Evolutionary conservation across 2,329 filamentous ascomycete species (phyloP).

Genomic region (Exserohilum turcica): DNA sequence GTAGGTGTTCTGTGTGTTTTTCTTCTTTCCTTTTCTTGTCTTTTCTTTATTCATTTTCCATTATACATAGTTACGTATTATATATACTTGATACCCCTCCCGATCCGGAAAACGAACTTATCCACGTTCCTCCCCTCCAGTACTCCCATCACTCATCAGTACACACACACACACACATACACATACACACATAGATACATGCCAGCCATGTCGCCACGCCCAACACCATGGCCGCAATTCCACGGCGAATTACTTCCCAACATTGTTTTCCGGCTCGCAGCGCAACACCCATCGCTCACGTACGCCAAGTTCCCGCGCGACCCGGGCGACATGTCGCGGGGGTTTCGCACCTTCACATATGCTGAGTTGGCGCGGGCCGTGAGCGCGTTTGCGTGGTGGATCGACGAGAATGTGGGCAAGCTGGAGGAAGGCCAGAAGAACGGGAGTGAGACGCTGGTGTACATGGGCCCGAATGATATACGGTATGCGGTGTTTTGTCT

Average conservation of each 20-base stretch:
- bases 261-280: neutral
- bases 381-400: constrained; percentile 32
- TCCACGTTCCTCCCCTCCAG: no score
- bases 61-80: no score
- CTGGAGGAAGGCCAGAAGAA: constrained; percentile 13
- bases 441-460: constrained; percentile 34
- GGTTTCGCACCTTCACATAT: constrained; percentile 38
- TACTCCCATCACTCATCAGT: no score
- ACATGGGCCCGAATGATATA: constrained; percentile 42
- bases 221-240: neutral
- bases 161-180: no score
- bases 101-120: no score
- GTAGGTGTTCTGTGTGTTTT: no score
- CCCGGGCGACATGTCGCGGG: constrained; percentile 14
- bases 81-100: no score
- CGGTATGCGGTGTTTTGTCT: constrained; percentile 47
- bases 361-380: constrained; percentile 33
- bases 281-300: neutral
- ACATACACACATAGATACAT: neutral
- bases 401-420: constrained; percentile 35
- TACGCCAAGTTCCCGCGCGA: constrained; percentile 15
- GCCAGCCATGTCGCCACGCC: neutral
- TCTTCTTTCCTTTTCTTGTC: no score
- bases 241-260: neutral
- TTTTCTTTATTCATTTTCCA: no score